These are phyloP conservation scores for Penicillium lagena DNA, from an alignment of 495 filamentous ascomycete species.

Conservation along the genomic window DNA sequence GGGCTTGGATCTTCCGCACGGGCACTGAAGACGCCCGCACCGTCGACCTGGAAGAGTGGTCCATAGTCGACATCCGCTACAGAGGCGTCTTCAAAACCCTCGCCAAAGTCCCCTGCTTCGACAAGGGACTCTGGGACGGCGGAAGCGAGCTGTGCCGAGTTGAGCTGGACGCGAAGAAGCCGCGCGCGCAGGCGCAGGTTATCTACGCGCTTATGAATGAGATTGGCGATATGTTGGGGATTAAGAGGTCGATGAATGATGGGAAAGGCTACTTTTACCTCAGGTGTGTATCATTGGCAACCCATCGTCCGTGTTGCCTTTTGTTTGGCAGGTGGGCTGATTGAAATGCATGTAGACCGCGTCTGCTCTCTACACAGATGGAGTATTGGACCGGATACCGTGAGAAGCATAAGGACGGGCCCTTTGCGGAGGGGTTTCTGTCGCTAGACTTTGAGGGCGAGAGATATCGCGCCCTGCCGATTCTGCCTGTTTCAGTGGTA, in stretches of 20 bases:
- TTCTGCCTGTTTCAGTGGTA: slow-evolving; percentile 18
- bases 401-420: slow-evolving; percentile 17
- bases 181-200: slow-evolving; percentile 16
- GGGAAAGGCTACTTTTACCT: slow-evolving; percentile 7
- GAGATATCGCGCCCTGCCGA: background rate
- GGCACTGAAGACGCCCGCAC: slow-evolving; percentile 9
- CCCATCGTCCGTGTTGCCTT: no score
- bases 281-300: slow-evolving; percentile 6
- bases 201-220: slow-evolving; percentile 27
- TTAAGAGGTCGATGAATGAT: slow-evolving; percentile 9
- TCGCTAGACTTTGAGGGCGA: slow-evolving; percentile 11
- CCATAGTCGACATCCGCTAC: slow-evolving; percentile 21
- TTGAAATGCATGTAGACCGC: slow-evolving; percentile 5
- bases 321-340: no score
- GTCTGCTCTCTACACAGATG: slow-evolving; percentile 9
- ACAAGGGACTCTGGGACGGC: slow-evolving; percentile 13
- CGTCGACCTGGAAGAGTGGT: slow-evolving; percentile 18
- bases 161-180: slow-evolving; percentile 1
- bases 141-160: background rate
- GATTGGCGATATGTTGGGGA: slow-evolving; percentile 10
- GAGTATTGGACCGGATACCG: slow-evolving; percentile 29
- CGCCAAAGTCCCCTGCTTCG: slow-evolving; percentile 16
- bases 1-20: slow-evolving; percentile 21
- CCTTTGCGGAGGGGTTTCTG: slow-evolving; percentile 13
- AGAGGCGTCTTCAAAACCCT: slow-evolving; percentile 24